phyloP scores from a whole-genome alignment of 2,329 filamentous ascomycete genomes.

The Aureobasidium sp. region DNA sequence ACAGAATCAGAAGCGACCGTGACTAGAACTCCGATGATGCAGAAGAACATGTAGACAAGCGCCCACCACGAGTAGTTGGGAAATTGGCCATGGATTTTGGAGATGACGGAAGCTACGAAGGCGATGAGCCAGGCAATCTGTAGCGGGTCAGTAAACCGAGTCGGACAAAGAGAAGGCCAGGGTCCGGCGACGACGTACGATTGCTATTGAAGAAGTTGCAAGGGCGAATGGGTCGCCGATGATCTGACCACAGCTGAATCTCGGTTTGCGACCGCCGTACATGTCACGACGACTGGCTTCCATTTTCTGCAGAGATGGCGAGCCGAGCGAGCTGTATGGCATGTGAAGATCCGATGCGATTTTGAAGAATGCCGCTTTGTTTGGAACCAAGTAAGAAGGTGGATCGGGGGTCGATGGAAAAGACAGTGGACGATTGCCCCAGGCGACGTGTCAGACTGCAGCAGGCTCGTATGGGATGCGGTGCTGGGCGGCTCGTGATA shows the following conservation, averaged over 20 bases:
- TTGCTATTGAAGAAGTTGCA: conserved; percentile 82
- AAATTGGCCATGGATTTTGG: conserved; percentile 50
- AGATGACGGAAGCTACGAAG: conserved; percentile 77
- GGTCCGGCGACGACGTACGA: conserved; percentile 51
- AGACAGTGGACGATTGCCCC: neutral
- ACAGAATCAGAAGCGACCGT: conserved; percentile 78
- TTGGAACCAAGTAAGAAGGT: neutral
- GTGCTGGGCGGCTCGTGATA: neutral
- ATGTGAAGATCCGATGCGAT: neutral
- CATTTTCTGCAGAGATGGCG: conserved; percentile 73
- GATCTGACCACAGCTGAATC: conserved; percentile 75
- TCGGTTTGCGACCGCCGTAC: conserved; percentile 37
- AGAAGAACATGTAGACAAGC: conserved; percentile 73
- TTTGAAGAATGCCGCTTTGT: neutral
- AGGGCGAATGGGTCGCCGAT: conserved; percentile 93
- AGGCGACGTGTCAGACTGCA: neutral
- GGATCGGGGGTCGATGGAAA: neutral
- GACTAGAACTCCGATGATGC: conserved; percentile 69
- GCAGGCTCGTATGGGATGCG: neutral
- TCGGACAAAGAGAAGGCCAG: neutral
- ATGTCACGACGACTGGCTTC: conserved; percentile 43
- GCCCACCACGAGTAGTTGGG: conserved; percentile 92
- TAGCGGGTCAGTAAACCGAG: neutral
- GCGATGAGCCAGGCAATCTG: conserved; percentile 93
- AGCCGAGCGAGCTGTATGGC: conserved; percentile 58